Evolutionary conservation across 305 asterid species (phyloP).

Genomic region (Fraxinus floribunda): DNA sequence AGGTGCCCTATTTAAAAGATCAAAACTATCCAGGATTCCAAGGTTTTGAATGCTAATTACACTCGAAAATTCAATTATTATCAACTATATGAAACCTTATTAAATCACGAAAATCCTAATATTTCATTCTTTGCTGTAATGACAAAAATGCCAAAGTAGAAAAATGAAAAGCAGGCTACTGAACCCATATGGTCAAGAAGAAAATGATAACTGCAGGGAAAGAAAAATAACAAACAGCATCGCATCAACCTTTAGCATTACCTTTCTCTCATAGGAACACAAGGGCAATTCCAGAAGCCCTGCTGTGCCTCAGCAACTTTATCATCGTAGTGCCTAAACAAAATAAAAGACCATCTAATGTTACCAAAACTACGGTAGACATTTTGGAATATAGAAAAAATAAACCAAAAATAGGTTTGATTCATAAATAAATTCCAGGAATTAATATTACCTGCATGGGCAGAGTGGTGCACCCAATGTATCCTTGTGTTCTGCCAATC

Average conservation of each 20-base stretch:
- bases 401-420: not conserved
- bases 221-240: not conserved
- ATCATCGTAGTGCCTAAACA: conserved; percentile 69
- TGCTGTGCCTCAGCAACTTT: conserved; percentile 77
- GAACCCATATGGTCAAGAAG: not conserved
- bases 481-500: conserved; percentile 96
- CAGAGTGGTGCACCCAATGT: conserved; percentile 95
- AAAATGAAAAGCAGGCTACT: not conserved
- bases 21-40: not conserved
- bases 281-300: conserved; percentile 97
- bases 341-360: not conserved
- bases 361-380: not conserved
- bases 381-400: not conserved
- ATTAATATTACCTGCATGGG: conserved; percentile 67
- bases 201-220: not conserved
- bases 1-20: not conserved
- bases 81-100: not conserved
- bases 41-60: not conserved
- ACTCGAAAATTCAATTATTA: conserved; percentile 7
- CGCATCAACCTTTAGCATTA: conserved; percentile 1
- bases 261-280: conserved; percentile 86
- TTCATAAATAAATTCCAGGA: not conserved
- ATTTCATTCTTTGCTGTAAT: not conserved
- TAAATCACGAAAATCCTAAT: not conserved
- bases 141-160: not conserved